These are phyloP conservation scores for Malus hybrid DNA, from an alignment of 331 rosid genomes.

Conservation along the genomic window DNA sequence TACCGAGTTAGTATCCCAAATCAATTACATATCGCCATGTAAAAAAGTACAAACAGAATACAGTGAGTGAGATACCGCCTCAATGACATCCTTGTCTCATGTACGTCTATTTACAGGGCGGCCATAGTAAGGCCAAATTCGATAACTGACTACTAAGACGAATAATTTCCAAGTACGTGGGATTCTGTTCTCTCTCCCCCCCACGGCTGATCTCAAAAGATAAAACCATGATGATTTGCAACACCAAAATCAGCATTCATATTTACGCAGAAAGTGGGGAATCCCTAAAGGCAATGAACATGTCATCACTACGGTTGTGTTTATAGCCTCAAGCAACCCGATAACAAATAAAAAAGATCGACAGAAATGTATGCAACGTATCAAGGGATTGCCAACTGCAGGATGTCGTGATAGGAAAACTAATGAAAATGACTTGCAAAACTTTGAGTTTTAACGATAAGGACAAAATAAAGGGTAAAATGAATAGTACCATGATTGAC, in stretches of 20 bases:
- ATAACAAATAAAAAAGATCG: not conserved
- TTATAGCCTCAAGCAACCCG: not conserved
- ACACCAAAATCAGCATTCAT: not conserved
- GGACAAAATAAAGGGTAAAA: too few species aligned
- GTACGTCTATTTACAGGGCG: not conserved
- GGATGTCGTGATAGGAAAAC: too few species aligned
- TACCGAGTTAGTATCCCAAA: too few species aligned
- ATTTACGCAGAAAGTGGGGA: too few species aligned
- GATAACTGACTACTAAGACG: not conserved
- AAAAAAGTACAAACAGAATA: too few species aligned
- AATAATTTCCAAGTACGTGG: not conserved
- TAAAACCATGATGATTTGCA: not conserved
- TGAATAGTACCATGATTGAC: too few species aligned
- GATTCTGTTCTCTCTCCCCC: not conserved
- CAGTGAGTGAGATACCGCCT: too few species aligned
- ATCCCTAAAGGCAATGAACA: not conserved
- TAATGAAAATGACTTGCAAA: too few species aligned
- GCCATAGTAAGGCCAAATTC: not conserved
- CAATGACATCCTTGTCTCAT: too few species aligned
- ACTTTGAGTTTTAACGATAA: too few species aligned
- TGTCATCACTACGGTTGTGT: not conserved
- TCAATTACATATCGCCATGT: too few species aligned
- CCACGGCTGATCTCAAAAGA: too few species aligned
- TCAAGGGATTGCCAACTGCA: not conserved
- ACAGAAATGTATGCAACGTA: not conserved